Conservation (phyloP, 1,139 yeast genomes). For the Nadsonia starkeyi-henricii region DNA sequence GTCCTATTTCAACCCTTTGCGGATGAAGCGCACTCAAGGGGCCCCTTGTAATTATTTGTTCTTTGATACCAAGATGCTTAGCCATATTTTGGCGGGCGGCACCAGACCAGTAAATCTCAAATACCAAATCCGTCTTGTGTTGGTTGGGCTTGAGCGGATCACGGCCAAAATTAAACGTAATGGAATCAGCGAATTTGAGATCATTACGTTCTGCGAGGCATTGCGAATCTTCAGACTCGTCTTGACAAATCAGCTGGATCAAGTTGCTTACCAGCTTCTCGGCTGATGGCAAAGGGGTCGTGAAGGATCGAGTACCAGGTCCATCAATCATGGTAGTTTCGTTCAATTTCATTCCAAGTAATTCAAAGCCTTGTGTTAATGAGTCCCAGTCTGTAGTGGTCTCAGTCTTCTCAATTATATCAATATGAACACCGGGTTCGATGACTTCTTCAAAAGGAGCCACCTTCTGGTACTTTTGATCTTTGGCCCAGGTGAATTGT, state of each 20-base stretch:
- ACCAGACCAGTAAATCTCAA: conserved; percentile 16
- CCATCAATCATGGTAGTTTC: conserved; percentile 10
- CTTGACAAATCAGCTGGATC: not conserved
- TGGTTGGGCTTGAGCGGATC: conserved; percentile 14
- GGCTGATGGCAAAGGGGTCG: conserved; percentile 1
- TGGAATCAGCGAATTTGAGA: conserved; percentile 13
- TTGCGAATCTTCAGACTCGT: not conserved
- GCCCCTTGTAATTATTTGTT: not conserved
- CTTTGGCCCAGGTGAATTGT: conserved; percentile 16
- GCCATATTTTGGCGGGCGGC: conserved; percentile 2
- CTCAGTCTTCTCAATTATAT: conserved; percentile 5
- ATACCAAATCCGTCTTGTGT: conserved; percentile 15
- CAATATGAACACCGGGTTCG: conserved; percentile 19
- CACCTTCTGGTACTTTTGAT: conserved; percentile 9
- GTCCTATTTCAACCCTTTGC: conserved; percentile 16
- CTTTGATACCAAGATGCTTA: not conserved
- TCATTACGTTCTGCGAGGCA: conserved; percentile 5
- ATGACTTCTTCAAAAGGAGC: conserved; percentile 18
- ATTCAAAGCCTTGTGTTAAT: conserved; percentile 1
- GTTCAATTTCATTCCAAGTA: conserved; percentile 5
- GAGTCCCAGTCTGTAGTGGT: not conserved
- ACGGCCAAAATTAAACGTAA: conserved; percentile 15
- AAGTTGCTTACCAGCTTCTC: conserved; percentile 1
- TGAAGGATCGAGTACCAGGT: conserved; percentile 15
- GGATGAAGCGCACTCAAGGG: no score